Percentiles rank a stretch among this genome's conserved stretches.
phyloP scores from a whole-genome alignment of 768 basidiomycete species.

The Pleurotus salmoneostramineus region DNA sequence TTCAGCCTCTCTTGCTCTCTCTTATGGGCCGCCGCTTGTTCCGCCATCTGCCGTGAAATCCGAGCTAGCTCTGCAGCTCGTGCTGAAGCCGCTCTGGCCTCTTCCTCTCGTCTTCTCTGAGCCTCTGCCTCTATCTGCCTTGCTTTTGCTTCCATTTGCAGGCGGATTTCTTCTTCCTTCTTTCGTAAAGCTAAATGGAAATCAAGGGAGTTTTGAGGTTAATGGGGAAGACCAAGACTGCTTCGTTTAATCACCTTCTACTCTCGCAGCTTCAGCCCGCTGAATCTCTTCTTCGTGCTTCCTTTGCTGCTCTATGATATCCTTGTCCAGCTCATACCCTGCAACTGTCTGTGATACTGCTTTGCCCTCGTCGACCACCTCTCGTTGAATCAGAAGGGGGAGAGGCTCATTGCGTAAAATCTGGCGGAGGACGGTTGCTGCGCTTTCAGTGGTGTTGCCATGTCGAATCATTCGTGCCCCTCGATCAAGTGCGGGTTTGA shows the following conservation, averaged over 20 bases:
- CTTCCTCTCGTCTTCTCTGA: background rate
- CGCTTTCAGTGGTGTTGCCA: background rate
- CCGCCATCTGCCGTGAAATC: conserved; percentile 19
- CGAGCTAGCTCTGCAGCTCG: too few species aligned
- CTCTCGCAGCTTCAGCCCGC: conserved; percentile 42
- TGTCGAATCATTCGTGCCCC: conserved; percentile 2
- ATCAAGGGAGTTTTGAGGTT: too few species aligned
- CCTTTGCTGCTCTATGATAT: conserved; percentile 41
- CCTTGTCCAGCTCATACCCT: conserved; percentile 48
- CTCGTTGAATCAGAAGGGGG: conserved; percentile 49
- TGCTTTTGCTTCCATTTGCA: conserved; percentile 19
- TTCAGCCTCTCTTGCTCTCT: background rate
- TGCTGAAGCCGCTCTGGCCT: background rate
- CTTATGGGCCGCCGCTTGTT: conserved; percentile 18
- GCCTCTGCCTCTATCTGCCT: background rate
- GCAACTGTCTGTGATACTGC: conserved; percentile 49
- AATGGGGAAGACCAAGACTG: too few species aligned
- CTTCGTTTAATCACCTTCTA: conserved; percentile 15
- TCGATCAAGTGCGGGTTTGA: conserved; percentile 3
- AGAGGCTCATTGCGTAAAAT: conserved; percentile 36
- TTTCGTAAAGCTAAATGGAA: conserved; percentile 2
- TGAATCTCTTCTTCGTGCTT: conserved; percentile 44
- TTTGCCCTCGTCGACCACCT: conserved; percentile 47
- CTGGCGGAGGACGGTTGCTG: conserved; percentile 10
- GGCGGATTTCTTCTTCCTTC: conserved; percentile 33